Evolutionary conservation across 163 green algal species (phyloP), one percentile per base, ranked within the genome.

Genomic region (Prototheca wickerhamii): DNA sequence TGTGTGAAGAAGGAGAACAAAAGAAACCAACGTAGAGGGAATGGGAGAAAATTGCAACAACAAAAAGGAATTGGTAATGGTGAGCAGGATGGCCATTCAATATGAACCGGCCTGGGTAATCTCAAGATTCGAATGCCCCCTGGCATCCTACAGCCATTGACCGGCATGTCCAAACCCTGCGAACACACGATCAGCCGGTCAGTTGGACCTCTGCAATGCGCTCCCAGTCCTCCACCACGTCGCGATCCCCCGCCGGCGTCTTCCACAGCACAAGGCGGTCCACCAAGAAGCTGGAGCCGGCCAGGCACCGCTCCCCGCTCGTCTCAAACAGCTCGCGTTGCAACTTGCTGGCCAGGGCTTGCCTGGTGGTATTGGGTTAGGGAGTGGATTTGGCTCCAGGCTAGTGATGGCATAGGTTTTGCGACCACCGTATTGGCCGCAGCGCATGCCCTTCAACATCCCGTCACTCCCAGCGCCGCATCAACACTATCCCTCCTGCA

Each of bases 231-330:
- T 28, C 26, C 46, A 54, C 15, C 15, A 12, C 26, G 15, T 54
- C 26, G 46, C 7, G 10, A 10, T 42, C 32, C 25, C 18, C 25
- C 2, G 1, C 12, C 6, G 31, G 53, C 55, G 30, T 57, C 6
- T 60, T 7, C 60, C 71, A 72, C 17, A 82, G 31, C 46, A 51
- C 60, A 4, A 82, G 53, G 54, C 51, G 73, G 40, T 55, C 23
- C 0, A 74, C 75, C 33, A 69, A 28, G 63, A 82, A 79, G 15
- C 64, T 52, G 2, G 15, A n/a, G 35, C 28, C 56, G 23, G 31
- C 23, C 23, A 70, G 60, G 44, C 69, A 49, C 37, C 51, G 20
- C 21, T 53, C 23, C 28, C 60, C 51, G 29, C 54, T 40, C 8
- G 28, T 50, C 46, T 37, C 55, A 28, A 66, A 63, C 73, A 70